Evolutionary conservation across 768 basidiomycete genomes (phyloP).

Genomic region (Leccinum longicurvipes): DNA sequence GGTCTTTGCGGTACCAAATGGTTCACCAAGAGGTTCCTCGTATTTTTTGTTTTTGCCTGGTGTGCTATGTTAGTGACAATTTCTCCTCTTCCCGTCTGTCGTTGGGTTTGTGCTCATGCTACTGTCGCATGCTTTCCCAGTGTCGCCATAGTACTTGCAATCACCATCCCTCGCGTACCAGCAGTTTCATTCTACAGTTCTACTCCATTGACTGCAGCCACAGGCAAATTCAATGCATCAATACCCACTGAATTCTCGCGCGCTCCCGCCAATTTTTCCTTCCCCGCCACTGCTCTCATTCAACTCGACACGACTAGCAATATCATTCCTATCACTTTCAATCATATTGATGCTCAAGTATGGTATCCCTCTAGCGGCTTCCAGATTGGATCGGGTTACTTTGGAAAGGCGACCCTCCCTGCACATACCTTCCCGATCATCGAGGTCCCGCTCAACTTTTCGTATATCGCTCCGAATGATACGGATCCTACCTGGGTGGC

Average conservation of each 20-base stretch:
- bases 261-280: conserved; percentile 85
- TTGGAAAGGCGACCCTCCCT: conserved; percentile 55
- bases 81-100: not conserved
- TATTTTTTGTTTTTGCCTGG: conserved; percentile 63
- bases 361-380: conserved; percentile 66
- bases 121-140: conserved; percentile 39
- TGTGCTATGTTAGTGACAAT: conserved; percentile 47
- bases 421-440: conserved; percentile 66
- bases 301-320: conserved; percentile 74
- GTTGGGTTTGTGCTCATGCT: conserved; percentile 3
- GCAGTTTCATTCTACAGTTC: conserved; percentile 56
- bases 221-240: conserved; percentile 52
- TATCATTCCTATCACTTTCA: conserved; percentile 76
- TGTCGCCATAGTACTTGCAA: conserved; percentile 64
- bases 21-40: conserved; percentile 69
- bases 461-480: conserved; percentile 74
- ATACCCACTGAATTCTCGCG: conserved; percentile 67
- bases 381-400: conserved; percentile 65
- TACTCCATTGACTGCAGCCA: conserved; percentile 58
- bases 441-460: conserved; percentile 76
- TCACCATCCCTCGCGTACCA: conserved; percentile 84
- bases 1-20: conserved; percentile 74
- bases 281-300: conserved; percentile 72
- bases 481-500: conserved; percentile 81
- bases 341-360: conserved; percentile 59